Evolutionary conservation across 306 rosid species (phyloP), one percentile per base, ranked within the genome.

Genomic region (Leucaena leucocephala): DNA sequence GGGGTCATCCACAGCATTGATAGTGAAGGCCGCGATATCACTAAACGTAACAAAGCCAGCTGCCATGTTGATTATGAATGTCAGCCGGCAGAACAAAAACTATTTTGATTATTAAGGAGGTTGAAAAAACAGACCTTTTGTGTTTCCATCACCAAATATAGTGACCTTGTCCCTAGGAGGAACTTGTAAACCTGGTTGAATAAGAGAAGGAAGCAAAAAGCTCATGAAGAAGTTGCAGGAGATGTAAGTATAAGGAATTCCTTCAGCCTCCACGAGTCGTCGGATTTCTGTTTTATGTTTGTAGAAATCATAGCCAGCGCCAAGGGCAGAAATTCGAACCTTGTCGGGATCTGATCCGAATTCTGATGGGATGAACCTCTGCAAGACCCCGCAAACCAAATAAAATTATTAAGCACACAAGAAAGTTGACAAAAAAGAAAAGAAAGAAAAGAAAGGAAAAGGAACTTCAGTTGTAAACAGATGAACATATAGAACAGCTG

Each of bases 11-110:
- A 90, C 83, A 17, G 97, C 74, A 38, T 72, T 85, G 73, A 91
- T 94, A 68, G 98, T 90, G 78, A 90, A 89, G 71, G 88, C 79
- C 54, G 98, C 97, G 74, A 94, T 93, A 85, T 92, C 98, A 61
- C 82, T 80, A 69, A 82, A 91, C 72, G 83, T 69, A 81, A 94
- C 83, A 84, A 91, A 94, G 7, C 90, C 89, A 68, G 82, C 97
- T 92, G 84, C 74, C 76, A 82, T 72, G 19, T 72, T 69, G 76
- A 68, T 59, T 78, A 68, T 8, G 74, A 78, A 42, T n/a, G 44
- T 78, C 35, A 45, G 34, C 40, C 2, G 0, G 12, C 2, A 0
- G 1, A n/a, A 74, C 3, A 40, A 48, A 74, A 15, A 52, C 65
- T 9, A 80, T 6, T 7, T 17, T 36, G 17, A 4, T 36, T 35